phyloP scores from a whole-genome alignment of 1,139 yeast genomes.

The Pichia sp. region DNA sequence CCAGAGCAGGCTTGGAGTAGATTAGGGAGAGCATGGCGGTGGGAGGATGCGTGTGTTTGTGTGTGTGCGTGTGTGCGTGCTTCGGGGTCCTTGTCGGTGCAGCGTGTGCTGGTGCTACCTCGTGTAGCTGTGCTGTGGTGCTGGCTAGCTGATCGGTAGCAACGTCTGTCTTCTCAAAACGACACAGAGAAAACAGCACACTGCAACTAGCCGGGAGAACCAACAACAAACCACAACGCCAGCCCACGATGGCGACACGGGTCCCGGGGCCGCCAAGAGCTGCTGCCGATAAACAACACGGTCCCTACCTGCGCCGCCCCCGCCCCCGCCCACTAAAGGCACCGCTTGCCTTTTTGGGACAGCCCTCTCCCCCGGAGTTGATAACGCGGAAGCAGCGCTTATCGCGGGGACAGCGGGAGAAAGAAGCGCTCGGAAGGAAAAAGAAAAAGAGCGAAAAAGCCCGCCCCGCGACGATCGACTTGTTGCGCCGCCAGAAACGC shows the following conservation, averaged over 20 bases:
- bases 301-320: not conserved
- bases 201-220: not conserved
- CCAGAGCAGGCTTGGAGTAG: conserved; percentile 3
- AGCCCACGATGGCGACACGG: not conserved
- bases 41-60: not conserved
- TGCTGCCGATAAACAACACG: not conserved
- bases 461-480: too few relatives aligned
- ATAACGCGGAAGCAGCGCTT: too few relatives aligned
- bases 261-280: not conserved
- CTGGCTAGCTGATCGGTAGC: too few relatives aligned
- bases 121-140: too few relatives aligned
- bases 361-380: not conserved
- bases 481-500: too few relatives aligned
- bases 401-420: too few relatives aligned
- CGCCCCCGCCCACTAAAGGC: not conserved
- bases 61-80: not conserved
- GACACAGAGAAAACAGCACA: not conserved
- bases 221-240: too few relatives aligned
- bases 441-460: too few relatives aligned
- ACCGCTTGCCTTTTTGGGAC: not conserved
- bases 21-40: conserved; percentile 17
- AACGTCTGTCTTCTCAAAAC: too few relatives aligned
- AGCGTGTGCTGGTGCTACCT: too few relatives aligned
- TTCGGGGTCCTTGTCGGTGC: too few relatives aligned
- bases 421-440: too few relatives aligned